Evolutionary conservation across 2,329 filamentous ascomycete genomes (phyloP).

Genomic region (Acrocalymma vagum): DNA sequence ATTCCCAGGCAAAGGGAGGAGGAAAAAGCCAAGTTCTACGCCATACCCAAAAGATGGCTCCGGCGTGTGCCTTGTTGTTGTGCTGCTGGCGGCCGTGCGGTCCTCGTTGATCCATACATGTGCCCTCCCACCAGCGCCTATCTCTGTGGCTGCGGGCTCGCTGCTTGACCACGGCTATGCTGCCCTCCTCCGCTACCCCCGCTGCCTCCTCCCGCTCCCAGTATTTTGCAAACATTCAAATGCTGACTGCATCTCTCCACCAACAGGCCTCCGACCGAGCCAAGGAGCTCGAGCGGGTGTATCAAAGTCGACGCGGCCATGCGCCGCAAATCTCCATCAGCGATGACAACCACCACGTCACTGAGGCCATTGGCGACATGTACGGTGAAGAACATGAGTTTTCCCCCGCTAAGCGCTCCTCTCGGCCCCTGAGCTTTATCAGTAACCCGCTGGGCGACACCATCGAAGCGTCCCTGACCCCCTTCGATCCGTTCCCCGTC

Average conservation of each 20-base stretch:
- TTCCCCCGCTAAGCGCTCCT: constrained; percentile 58
- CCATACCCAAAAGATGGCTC: too few species aligned
- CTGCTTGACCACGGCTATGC: neutral
- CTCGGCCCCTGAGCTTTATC: constrained; percentile 79
- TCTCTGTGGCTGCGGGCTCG: too few species aligned
- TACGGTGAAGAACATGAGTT: constrained; percentile 83
- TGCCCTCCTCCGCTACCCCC: constrained; percentile 1
- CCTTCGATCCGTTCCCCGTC: constrained; percentile 41
- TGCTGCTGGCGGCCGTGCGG: too few species aligned
- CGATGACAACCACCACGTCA: constrained; percentile 92
- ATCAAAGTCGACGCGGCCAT: constrained; percentile 65
- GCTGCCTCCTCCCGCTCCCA: constrained; percentile 11
- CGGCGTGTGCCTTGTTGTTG: too few species aligned
- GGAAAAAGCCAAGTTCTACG: too few species aligned
- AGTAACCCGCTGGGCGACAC: constrained; percentile 63
- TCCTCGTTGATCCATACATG: too few species aligned
- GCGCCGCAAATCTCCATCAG: constrained; percentile 74
- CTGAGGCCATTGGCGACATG: constrained; percentile 89
- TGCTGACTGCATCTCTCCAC: constrained; percentile 37
- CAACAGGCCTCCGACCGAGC: constrained; percentile 51
- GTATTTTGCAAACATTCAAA: constrained; percentile 10
- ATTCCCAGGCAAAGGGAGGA: too few species aligned
- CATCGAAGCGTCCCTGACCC: constrained; percentile 45
- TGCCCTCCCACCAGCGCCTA: too few species aligned
- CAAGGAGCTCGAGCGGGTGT: constrained; percentile 56